Percentiles rank a stretch among this genome's conserved stretches.
phyloP scores from a whole-genome alignment of 2,329 filamentous ascomycete genomes.

The Waltergamsia citrina region DNA sequence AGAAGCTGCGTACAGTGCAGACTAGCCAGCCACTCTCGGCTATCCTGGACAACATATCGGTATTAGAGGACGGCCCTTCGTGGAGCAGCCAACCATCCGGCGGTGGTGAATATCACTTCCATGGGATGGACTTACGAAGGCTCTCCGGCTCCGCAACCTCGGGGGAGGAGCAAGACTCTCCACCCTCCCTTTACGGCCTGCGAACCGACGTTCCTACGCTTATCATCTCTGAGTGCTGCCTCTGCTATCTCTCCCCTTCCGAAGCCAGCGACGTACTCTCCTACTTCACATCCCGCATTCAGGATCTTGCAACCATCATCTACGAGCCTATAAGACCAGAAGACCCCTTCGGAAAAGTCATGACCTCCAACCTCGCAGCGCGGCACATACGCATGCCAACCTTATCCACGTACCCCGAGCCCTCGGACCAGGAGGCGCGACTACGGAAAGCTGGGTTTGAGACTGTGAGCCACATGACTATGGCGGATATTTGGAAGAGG shows the following conservation, averaged over 20 bases:
- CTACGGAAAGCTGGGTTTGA: constrained; percentile 58
- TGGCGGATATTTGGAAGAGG: constrained; percentile 57
- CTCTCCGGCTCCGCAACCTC: constrained; percentile 22
- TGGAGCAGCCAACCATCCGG: constrained; percentile 31
- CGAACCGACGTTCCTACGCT: constrained; percentile 62
- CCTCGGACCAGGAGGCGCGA: constrained; percentile 58
- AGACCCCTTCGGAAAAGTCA: constrained; percentile 83
- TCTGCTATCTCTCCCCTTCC: constrained; percentile 70
- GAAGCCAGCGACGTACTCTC: constrained; percentile 55
- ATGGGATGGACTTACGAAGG: constrained; percentile 62
- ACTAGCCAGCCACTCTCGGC: constrained; percentile 30
- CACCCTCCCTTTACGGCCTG: constrained; percentile 26
- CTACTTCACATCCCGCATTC: constrained; percentile 49
- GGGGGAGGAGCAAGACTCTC: not conserved
- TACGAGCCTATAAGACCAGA: constrained; percentile 85
- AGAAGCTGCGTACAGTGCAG: constrained; percentile 50
- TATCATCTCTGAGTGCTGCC: constrained; percentile 87
- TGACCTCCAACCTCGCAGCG: constrained; percentile 81
- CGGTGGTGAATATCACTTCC: constrained; percentile 41
- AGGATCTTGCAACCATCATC: constrained; percentile 51
- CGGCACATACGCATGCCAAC: constrained; percentile 81
- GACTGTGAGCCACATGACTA: constrained; percentile 28
- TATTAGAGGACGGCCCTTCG: constrained; percentile 15
- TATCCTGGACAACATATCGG: constrained; percentile 23
- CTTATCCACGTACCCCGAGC: constrained; percentile 59